phyloP scores from a whole-genome alignment of 768 basidiomycete species.

The Calvatia gigantea region DNA sequence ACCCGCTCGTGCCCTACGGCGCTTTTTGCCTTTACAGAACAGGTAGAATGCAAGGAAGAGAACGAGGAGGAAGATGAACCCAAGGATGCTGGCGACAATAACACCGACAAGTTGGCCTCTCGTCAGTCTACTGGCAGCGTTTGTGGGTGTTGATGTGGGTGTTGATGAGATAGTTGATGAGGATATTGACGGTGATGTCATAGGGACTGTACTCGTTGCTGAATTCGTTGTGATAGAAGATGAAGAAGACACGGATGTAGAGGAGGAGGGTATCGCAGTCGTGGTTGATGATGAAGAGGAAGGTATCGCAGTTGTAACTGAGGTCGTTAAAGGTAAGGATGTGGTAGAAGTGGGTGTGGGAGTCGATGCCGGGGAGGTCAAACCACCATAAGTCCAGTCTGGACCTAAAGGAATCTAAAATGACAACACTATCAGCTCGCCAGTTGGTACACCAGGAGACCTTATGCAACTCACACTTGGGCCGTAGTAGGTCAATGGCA shows the following conservation, averaged over 20 bases:
- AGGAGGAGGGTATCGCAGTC: slow-evolving; percentile 18
- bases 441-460: neutral
- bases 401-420: slow-evolving; percentile 70
- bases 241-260: slow-evolving; percentile 22
- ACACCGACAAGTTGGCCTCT: slow-evolving; percentile 50
- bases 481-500: slow-evolving; percentile 80
- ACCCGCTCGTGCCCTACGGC: slow-evolving; percentile 27
- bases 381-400: slow-evolving; percentile 72
- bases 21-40: slow-evolving; percentile 45
- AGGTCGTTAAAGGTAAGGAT: slow-evolving; percentile 24
- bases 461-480: slow-evolving; percentile 60
- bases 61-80: slow-evolving; percentile 54
- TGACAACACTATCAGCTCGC: slow-evolving; percentile 4
- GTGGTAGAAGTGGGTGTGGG: slow-evolving; percentile 28
- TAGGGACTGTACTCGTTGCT: slow-evolving; percentile 19
- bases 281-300: slow-evolving; percentile 21
- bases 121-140: slow-evolving; percentile 22
- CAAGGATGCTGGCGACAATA: slow-evolving; percentile 59
- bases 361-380: slow-evolving; percentile 50
- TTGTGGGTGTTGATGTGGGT: slow-evolving; percentile 8
- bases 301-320: slow-evolving; percentile 22
- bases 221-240: slow-evolving; percentile 27
- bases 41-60: slow-evolving; percentile 42
- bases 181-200: slow-evolving; percentile 27
- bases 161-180: slow-evolving; percentile 21